Evolutionary conservation across 148 eudicot genomes (phyloP), one percentile per base, ranked within the genome.

Genomic region (Drosera capensis): DNA sequence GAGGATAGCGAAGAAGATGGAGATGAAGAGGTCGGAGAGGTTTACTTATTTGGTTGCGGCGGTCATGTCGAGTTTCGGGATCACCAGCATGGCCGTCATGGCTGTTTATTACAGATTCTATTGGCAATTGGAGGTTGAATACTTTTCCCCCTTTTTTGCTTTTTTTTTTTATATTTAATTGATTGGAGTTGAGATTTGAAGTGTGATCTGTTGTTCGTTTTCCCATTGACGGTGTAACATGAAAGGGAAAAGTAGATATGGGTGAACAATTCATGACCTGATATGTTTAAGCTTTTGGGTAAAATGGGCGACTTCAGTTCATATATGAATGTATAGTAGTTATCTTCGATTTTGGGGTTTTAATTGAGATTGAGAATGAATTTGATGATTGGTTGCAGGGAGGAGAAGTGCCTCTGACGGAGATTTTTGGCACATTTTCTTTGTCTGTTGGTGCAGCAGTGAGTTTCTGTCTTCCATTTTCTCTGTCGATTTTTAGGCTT

Each of bases 361-460:
- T 11, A 4, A 9, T 34, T 34, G 11, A 3, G n/a, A 0, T 18
- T 24, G 24, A 8, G 5, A 19, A 14, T 38, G 46, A 17, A 30
- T 39, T 16, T 44, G 34, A 29, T 34, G n/a, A 0, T 34, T 34
- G 5, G 38, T 3, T 34, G 38, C n/a, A 90, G 99, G 99, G 88
- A 14, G 87, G 82, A 40, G 85, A 75, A 57, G 66, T 85, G 18
- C 99, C 99, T 20, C 48, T 55, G 16, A 55, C 71, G 20, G 95
- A 90, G 55, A 90, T 90, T 88, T 66, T 85, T 56, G 85, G 87
- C 49, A 90, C 99, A 53, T 84, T 85, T 68, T 80, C 95, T 63
- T 73, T 90, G 13, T 80, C 99, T 0, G 77, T 90, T 25, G 97
- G 97, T 5, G 97, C 97, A 45, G 97, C 93, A 20, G 97, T 90